Evolutionary conservation across 2,329 filamentous ascomycete species (phyloP).

Genomic region (Albophoma yamanashiensis): DNA sequence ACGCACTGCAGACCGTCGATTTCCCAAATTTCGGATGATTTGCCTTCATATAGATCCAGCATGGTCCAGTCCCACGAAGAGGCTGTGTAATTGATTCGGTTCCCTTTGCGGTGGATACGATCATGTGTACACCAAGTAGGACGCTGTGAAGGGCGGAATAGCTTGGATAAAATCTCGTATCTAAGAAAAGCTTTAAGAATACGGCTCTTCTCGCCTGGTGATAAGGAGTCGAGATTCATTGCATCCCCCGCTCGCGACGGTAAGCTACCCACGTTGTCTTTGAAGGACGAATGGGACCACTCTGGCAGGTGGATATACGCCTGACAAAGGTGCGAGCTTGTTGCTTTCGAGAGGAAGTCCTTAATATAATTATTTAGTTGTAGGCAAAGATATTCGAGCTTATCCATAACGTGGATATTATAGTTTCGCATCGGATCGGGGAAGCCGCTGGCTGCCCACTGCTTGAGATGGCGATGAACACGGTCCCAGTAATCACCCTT

Average conservation of each 20-base stretch:
- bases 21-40: neutral
- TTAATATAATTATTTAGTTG: neutral
- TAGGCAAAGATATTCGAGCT: neutral
- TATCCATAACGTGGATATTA: neutral
- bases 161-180: neutral
- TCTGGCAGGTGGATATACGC: neutral
- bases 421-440: neutral
- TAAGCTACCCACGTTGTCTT: neutral
- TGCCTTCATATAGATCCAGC: neutral
- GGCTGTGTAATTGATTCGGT: neutral
- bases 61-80: neutral
- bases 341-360: neutral
- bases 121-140: neutral
- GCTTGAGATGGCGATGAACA: neutral
- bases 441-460: neutral
- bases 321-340: neutral
- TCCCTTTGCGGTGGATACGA: neutral
- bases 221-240: neutral
- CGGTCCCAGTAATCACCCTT: neutral
- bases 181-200: neutral
- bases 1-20: neutral
- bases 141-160: neutral
- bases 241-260: neutral
- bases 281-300: neutral
- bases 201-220: neutral